Base-by-base conservation (phyloP, 306 rosid species). In the Trichosanthes cucumerina region DNA sequence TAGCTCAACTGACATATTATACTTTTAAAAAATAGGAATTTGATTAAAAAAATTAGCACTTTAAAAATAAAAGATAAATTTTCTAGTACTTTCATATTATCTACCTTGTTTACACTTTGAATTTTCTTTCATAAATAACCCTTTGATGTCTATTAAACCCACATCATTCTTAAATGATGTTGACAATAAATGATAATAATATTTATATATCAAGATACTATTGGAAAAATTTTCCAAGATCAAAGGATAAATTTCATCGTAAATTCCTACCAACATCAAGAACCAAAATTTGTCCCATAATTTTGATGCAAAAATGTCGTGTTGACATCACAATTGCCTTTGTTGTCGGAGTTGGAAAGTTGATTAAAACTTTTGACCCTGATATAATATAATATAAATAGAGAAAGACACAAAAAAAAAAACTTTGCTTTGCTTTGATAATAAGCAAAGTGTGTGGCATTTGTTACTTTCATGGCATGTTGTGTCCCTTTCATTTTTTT, bases 401-500 rank as follows among this genome's bases (percentile, higher is more conserved):
- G 0, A 11, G 13, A 2, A 56, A 1, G 19, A 6, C 7, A 0
- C 21, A 8, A 65, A 1, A 36, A 19, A 36, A 2, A 15, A 7
- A 8, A 9, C n/a, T n/a, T n/a, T n/a, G 18, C 8, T 65, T 68
- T 39, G 74, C 74, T 68, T 68, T 39, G 49, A 10, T 38, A 39
- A 70, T 23, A 70, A 70, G 56, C 56, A 70, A 70, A 68, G 74
- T 68, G 76, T 38, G 38, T 44, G 76, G 38, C 21, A 46, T 14
- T 24, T 70, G 39, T 23, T 56, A 43, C 76, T 69, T 43, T 39
- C 75, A 69, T 69, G 75, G 26, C 34, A 69, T 69, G 75, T 69
- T 43, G 33, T 69, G 75, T 69, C 75, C 19, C 53, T 69, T 69
- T 69, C 75, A 39, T n/a, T 69, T 69, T 34, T 39, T n/a, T 69